Conservation (phyloP, 345 rosid species). For the Eucalyptus virginea region DNA sequence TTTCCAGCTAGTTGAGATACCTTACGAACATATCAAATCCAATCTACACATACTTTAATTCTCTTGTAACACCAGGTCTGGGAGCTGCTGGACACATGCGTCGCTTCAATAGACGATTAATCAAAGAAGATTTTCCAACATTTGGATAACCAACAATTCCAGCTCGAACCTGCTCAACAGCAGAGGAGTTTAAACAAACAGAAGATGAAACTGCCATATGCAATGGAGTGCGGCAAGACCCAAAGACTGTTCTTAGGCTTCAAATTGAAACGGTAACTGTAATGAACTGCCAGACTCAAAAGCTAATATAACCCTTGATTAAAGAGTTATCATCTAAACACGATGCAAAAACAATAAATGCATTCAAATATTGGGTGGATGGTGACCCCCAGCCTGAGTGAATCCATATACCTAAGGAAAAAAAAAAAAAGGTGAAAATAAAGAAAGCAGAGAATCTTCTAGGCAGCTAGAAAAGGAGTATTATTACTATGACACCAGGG, state of each 20-base stretch:
- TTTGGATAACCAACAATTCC: slow-evolving; percentile 96
- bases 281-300: background rate
- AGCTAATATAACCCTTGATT: background rate
- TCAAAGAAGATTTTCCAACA: slow-evolving; percentile 94
- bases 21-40: background rate
- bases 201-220: background rate
- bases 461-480: background rate
- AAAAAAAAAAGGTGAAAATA: background rate
- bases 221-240: background rate
- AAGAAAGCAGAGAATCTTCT: background rate
- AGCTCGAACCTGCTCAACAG: slow-evolving; percentile 64
- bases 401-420: background rate
- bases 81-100: slow-evolving; percentile 92
- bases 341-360: background rate
- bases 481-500: background rate
- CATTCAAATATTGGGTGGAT: background rate
- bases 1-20: background rate
- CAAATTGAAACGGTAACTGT: background rate
- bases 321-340: background rate
- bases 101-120: slow-evolving; percentile 82
- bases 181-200: background rate
- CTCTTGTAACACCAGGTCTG: slow-evolving; percentile 94
- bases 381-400: background rate
- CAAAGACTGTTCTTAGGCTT: background rate
- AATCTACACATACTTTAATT: slow-evolving; percentile 37